phyloP scores from a whole-genome alignment of 306 rosid species.

The Gleditsia sinensis region DNA sequence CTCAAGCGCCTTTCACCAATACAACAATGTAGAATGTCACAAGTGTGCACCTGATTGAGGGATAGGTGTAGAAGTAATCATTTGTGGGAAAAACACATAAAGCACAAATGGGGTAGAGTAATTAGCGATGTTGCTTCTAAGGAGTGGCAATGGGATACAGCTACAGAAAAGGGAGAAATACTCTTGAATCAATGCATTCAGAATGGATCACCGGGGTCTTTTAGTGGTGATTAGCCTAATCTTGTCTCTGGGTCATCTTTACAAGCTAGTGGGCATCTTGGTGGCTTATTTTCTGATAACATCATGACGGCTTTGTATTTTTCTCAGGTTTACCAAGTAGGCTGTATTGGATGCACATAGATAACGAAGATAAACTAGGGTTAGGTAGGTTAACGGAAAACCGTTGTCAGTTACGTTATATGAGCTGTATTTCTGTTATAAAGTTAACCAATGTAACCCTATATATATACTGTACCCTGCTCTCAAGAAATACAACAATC shows the following conservation, averaged over 20 bases:
- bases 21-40: slow-evolving; percentile 51
- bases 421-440: too few relatives aligned
- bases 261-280: slow-evolving; percentile 26
- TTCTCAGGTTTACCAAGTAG: slow-evolving; percentile 70
- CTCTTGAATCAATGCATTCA: slow-evolving; percentile 24
- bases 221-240: slow-evolving; percentile 38
- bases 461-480: too few relatives aligned
- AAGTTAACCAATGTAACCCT: too few relatives aligned
- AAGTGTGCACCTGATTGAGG: slow-evolving; percentile 57
- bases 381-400: too few relatives aligned
- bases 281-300: slow-evolving; percentile 33
- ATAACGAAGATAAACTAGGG: too few relatives aligned
- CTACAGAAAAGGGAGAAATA: slow-evolving; percentile 35
- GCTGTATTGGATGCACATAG: too few relatives aligned
- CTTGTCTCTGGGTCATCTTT: slow-evolving; percentile 43
- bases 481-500: too few relatives aligned
- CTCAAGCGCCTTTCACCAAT: slow-evolving; percentile 64
- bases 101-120: slow-evolving; percentile 55
- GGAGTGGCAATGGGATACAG: slow-evolving; percentile 56
- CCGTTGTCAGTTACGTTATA: too few relatives aligned
- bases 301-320: slow-evolving; percentile 61
- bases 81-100: slow-evolving; percentile 59
- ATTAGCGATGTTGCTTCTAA: slow-evolving; percentile 53
- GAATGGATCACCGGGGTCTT: slow-evolving; percentile 44
- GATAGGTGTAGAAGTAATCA: slow-evolving; percentile 55